Conservation (phyloP, 108 stramenopile genomes). For the Epithemia pelagica region DNA sequence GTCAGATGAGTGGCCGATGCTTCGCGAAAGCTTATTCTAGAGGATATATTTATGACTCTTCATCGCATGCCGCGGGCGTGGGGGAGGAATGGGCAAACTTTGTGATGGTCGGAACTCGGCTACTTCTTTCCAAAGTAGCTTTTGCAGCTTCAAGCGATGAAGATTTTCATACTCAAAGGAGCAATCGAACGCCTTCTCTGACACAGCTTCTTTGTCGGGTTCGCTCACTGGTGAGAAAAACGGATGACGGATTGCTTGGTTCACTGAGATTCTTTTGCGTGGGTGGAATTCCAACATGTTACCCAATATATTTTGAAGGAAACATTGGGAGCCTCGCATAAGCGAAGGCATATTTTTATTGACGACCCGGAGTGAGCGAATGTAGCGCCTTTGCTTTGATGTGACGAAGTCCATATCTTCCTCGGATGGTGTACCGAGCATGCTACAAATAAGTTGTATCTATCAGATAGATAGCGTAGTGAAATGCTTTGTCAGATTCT, state of each 20-base stretch:
- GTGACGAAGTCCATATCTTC: conserved; percentile 91
- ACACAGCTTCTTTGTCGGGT: conserved; percentile 76
- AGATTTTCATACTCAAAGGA: conserved; percentile 81
- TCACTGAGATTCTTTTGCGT: conserved; percentile 75
- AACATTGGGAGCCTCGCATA: no score
- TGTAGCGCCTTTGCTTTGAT: no score
- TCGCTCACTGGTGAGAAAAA: conserved; percentile 84
- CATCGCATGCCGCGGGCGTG: no score
- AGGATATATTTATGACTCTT: no score
- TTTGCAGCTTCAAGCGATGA: conserved; percentile 49
- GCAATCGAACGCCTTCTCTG: conserved; percentile 61
- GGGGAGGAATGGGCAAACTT: no score
- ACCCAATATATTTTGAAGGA: conserved; percentile 80
- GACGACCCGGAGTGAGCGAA: no score
- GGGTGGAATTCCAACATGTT: conserved; percentile 94
- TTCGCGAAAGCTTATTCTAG: no score
- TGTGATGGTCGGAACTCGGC: conserved; percentile 75
- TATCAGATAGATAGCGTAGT: no score
- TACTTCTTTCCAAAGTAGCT: conserved; percentile 85
- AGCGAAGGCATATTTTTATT: no score
- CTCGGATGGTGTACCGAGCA: conserved; percentile 88
- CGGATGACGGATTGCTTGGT: conserved; percentile 88
- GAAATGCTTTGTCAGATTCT: no score
- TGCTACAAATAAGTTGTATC: conserved; percentile 77
- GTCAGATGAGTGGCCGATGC: no score